phyloP scores from a whole-genome alignment of 352 stramenopile species.

The Pythium dissimile region DNA sequence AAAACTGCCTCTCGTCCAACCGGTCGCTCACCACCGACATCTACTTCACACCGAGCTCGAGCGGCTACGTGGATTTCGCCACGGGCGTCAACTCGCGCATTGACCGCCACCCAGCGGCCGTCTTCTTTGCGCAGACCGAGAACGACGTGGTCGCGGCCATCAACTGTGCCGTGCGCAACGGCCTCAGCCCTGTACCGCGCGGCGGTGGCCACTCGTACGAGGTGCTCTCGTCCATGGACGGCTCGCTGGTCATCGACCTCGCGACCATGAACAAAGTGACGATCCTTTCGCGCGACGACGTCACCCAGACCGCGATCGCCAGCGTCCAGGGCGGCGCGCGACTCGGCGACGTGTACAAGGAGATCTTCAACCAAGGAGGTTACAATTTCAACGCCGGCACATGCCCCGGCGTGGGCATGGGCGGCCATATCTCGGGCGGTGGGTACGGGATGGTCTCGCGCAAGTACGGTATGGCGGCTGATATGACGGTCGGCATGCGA shows the following conservation, averaged over 20 bases:
- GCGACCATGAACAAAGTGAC: constrained; percentile 47
- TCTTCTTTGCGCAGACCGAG: constrained; percentile 45
- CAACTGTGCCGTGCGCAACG: constrained; percentile 32
- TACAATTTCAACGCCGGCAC: constrained; percentile 61
- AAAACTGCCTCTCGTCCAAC: constrained; percentile 18
- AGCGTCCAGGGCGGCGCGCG: constrained; percentile 40
- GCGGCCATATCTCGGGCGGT: constrained; percentile 47
- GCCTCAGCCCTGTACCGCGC: constrained; percentile 35
- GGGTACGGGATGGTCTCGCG: constrained; percentile 48
- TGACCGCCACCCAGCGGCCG: constrained; percentile 34
- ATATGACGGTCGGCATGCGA: constrained; percentile 40
- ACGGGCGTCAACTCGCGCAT: constrained; percentile 51
- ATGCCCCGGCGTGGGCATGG: constrained; percentile 48
- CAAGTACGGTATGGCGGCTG: constrained; percentile 45
- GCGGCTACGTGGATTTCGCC: constrained; percentile 39
- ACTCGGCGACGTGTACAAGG: constrained; percentile 43
- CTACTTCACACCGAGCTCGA: constrained; percentile 19
- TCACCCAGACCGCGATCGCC: constrained; percentile 26
- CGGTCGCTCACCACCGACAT: constrained; percentile 13
- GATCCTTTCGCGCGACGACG: constrained; percentile 27
- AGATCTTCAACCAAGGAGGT: constrained; percentile 34
- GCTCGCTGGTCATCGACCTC: constrained; percentile 52
- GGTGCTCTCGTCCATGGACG: constrained; percentile 53
- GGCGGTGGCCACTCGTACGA: constrained; percentile 57
- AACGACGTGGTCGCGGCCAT: constrained; percentile 41